Evolutionary conservation across 1,139 yeast genomes (phyloP), one percentile per base, ranked within the genome.

Genomic region (Spathaspora sp.): DNA sequence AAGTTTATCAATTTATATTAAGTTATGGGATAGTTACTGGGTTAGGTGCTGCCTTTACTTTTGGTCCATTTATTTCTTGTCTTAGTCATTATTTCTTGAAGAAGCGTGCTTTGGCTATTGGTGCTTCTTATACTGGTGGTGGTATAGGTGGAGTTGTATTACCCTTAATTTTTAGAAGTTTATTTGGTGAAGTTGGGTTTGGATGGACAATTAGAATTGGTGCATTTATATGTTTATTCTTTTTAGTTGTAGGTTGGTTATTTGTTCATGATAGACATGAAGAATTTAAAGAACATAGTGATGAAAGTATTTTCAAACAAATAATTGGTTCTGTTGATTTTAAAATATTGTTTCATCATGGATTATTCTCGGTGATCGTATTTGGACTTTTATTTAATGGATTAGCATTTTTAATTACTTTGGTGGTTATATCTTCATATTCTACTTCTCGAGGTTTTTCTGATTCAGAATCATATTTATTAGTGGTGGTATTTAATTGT

Each of bases 321-420:
- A 52, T 66, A 18, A 9, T 60, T 5, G 53, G 53, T 38, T 60
- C 70, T 2, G 59, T 67, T 42, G 69, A 65, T 50, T 52, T 64
- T 10, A 52, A 49, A 24, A 61, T 62, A 10, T 39, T 51, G 25
- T 64, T 65, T 47, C 59, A 57, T 48, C 63, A 64, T 44, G 54
- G 43, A 46, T 55, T 62, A 26, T 67, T 61, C 47, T 47, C 63
- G 1, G 57, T 60, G 42, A 51, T 67, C 39, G 70, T 65, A 4
- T 36, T 61, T 17, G 62, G 67, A 15, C 54, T 67, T 43, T 51
- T 67, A 15, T 68, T 68, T n/a, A 66, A 64, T 52, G 70, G 70
- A 9, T 58, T 67, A 26, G 61, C 63, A 8, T 63, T 63, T 47
- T 52, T 62, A 39, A 53, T 65, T 10, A 51, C 67, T 1, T 41